phyloP scores from a whole-genome alignment of 2,329 filamentous ascomycete species.

The Penicillium sclerotiorum region DNA sequence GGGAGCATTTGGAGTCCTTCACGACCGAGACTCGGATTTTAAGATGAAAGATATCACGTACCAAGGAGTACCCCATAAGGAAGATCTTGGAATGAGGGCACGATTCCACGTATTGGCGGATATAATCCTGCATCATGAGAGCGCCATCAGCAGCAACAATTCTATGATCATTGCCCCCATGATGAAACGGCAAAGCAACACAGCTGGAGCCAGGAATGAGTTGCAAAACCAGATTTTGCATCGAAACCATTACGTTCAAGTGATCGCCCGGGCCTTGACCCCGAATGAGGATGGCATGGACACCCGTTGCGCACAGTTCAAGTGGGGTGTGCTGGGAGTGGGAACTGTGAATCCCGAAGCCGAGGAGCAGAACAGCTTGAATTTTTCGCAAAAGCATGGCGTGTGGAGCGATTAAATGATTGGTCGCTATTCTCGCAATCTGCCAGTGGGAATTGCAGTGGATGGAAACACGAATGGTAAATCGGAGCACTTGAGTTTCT shows the following conservation, averaged over 20 bases:
- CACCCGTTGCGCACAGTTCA: slow-evolving; percentile 20
- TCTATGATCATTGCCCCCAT: slow-evolving; percentile 17
- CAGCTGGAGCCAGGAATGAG: slow-evolving; percentile 26
- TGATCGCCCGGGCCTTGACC: slow-evolving; percentile 27
- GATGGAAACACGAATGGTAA: slow-evolving; percentile 1
- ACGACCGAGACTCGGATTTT: no score
- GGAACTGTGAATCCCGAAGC: neutral
- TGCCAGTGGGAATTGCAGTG: no score
- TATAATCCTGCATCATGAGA: slow-evolving; percentile 25
- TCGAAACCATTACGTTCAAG: slow-evolving; percentile 24
- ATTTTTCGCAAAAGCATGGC: slow-evolving; percentile 12
- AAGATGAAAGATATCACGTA: slow-evolving; percentile 9
- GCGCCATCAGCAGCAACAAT: slow-evolving; percentile 18
- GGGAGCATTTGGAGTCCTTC: no score
- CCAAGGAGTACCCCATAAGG: slow-evolving; percentile 26
- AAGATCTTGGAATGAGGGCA: slow-evolving; percentile 26
- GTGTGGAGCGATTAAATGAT: slow-evolving; percentile 10
- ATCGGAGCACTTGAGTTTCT: slow-evolving; percentile 6
- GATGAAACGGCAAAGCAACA: slow-evolving; percentile 24
- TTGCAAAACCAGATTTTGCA: slow-evolving; percentile 24
- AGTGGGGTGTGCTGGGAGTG: slow-evolving; percentile 14
- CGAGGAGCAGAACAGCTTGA: slow-evolving; percentile 4
- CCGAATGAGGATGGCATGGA: slow-evolving; percentile 26
- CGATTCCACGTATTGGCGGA: slow-evolving; percentile 21
- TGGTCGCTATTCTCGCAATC: neutral